Conservation (phyloP, 2,329 filamentous ascomycete species). For the Arthrobotrys megalospora region DNA sequence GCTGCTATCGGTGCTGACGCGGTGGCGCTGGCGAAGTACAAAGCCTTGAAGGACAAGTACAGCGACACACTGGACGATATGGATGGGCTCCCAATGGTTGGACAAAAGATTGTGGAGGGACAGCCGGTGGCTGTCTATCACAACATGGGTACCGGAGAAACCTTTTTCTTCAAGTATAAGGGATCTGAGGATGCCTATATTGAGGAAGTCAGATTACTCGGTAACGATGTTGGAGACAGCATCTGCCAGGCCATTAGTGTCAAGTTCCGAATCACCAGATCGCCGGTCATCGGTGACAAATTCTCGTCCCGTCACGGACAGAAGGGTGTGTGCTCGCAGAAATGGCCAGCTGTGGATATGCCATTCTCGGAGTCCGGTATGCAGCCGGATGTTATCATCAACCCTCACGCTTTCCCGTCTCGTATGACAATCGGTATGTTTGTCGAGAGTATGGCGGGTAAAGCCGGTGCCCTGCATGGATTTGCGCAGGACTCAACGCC, state of each 20-base stretch:
- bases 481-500: conserved; percentile 96
- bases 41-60: conserved; percentile 58
- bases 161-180: conserved; percentile 94
- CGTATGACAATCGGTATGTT: conserved; percentile 99
- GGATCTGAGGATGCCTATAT: conserved; percentile 89
- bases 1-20: conserved; percentile 55
- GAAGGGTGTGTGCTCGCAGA: conserved; percentile 96
- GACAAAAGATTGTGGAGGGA: conserved; percentile 82
- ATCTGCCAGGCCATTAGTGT: conserved; percentile 89
- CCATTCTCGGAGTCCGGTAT: conserved; percentile 97
- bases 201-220: conserved; percentile 92
- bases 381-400: conserved; percentile 98
- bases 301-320: conserved; percentile 99
- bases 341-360: conserved; percentile 95
- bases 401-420: conserved; percentile 98
- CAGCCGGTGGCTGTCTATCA: conserved; percentile 92
- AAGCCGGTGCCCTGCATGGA: conserved; percentile 92
- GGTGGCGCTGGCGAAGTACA: conserved; percentile 44
- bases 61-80: conserved; percentile 72
- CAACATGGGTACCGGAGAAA: conserved; percentile 77
- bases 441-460: conserved; percentile 95
- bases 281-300: conserved; percentile 96
- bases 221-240: conserved; percentile 83
- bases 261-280: conserved; percentile 91
- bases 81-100: conserved; percentile 88